Evolutionary conservation across 768 basidiomycete species (phyloP).

Genomic region (Leccinum sublutescens): DNA sequence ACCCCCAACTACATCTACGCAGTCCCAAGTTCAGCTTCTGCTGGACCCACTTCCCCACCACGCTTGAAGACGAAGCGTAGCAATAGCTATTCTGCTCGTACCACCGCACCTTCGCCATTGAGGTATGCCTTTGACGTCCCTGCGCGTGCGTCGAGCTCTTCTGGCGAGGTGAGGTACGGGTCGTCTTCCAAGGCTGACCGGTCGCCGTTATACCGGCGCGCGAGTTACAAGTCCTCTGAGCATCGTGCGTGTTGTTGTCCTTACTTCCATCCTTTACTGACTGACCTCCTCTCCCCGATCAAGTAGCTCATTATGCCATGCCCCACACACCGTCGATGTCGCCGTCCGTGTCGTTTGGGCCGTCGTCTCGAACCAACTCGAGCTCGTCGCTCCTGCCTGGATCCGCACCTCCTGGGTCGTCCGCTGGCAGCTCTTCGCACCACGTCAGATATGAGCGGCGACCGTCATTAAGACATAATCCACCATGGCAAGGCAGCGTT

Average conservation of each 20-base stretch:
- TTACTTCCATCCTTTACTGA: background rate
- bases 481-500: slow-evolving; percentile 44
- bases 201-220: slow-evolving; percentile 39
- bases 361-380: slow-evolving; percentile 52
- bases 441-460: slow-evolving; percentile 40
- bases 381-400: slow-evolving; percentile 47
- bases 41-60: slow-evolving; percentile 38
- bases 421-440: slow-evolving; percentile 40
- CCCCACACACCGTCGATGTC: slow-evolving; percentile 30
- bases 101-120: slow-evolving; percentile 40
- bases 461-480: slow-evolving; percentile 47
- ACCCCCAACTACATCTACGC: slow-evolving; percentile 43
- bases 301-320: slow-evolving; percentile 34
- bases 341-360: slow-evolving; percentile 33
- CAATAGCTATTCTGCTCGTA: slow-evolving; percentile 38
- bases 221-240: slow-evolving; percentile 45
- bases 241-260: slow-evolving; percentile 39
- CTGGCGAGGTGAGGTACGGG: slow-evolving; percentile 34
- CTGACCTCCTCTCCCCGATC: background rate
- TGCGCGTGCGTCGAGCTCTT: slow-evolving; percentile 20
- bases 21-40: slow-evolving; percentile 26
- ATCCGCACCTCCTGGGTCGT: slow-evolving; percentile 38
- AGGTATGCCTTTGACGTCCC: slow-evolving; percentile 39
- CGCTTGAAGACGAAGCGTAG: slow-evolving; percentile 37
- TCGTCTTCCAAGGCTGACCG: slow-evolving; percentile 32